Base-by-base conservation (phyloP, 2,329 filamentous ascomycete species). In the Cercospora nicotianae region DNA sequence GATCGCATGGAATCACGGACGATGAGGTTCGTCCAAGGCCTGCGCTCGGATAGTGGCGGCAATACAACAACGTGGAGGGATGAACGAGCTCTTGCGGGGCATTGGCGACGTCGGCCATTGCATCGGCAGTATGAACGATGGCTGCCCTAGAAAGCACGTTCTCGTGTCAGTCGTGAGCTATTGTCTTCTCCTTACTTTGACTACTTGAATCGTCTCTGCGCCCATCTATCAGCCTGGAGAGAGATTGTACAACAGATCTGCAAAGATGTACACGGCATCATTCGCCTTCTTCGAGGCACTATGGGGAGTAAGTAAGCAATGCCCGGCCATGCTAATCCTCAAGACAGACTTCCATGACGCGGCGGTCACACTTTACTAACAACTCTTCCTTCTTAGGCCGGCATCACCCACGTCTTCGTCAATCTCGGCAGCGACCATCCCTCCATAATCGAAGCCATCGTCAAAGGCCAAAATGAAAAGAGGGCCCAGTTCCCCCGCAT, bases 201-300 rank as follows among this genome's bases (percentile, higher is more conserved):
- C 6, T n/a, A 8, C 36, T n/a, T 2, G 36, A 42, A 9, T 1
- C 9, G 8, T 20, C 13, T n/a, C 16, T 31, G 16, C 26, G 8
- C 53, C 1, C 30, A 31, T 33, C 9, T 9, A 2, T 58, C 16
- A 13, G 9, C 26, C 26, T 20, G 7, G 3, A 18, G 12, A 16
- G 16, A n/a, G 28, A 31, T 26, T 58, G 45, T 23, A 26, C 20
- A 26, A 63, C 60, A 39, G 3, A 30, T 12, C 60, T 36, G 26
- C 60, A 20, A 64, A 12, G 2, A 75, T 80, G 66, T 91, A 94
- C 77, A 94, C 91, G 8, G 87, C 91, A 12, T 92, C 91, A 0
- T 91, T 89, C 75, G 91, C 91, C 78, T 93, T 94, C 79, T 93
- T 94, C 72, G 91, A 94, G 82, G 90, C 90, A 33, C 81, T 94